Evolutionary conservation across 2,329 filamentous ascomycete species (phyloP).

Genomic region (Monosporascus sp.): DNA sequence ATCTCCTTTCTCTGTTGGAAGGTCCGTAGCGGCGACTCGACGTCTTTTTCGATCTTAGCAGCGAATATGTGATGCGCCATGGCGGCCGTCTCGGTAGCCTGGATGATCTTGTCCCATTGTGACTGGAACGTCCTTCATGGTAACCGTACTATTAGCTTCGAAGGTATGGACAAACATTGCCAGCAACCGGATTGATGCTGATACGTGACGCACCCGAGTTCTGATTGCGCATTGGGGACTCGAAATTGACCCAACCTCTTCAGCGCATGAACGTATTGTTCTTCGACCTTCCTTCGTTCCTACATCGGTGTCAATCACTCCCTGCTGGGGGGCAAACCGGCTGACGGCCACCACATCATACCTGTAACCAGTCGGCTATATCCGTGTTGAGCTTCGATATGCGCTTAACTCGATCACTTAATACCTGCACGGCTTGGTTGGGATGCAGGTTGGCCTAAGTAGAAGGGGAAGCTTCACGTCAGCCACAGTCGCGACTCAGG

Average conservation of each 20-base stretch:
- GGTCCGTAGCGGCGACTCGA: constrained; percentile 75
- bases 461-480: constrained; percentile 1
- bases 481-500: constrained; percentile 9
- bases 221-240: constrained; percentile 68
- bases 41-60: constrained; percentile 77
- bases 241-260: constrained; percentile 73
- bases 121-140: constrained; percentile 71
- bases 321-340: constrained; percentile 2
- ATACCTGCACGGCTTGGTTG: constrained; percentile 69
- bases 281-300: constrained; percentile 91
- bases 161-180: not conserved
- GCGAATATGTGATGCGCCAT: constrained; percentile 78
- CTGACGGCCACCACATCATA: constrained; percentile 38
- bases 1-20: constrained; percentile 74
- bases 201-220: constrained; percentile 68
- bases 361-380: constrained; percentile 95
- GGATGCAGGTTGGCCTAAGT: constrained; percentile 73
- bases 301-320: constrained; percentile 32
- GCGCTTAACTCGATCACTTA: constrained; percentile 83
- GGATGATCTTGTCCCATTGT: constrained; percentile 84
- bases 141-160: constrained; percentile 11
- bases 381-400: constrained; percentile 83
- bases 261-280: constrained; percentile 77
- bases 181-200: constrained; percentile 1
- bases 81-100: constrained; percentile 74